A percentile compares a stretch with the other conserved stretches of the same genome.
Evolutionary conservation across 352 stramenopile species (phyloP).

Genomic region (Phytophthora quininea): DNA sequence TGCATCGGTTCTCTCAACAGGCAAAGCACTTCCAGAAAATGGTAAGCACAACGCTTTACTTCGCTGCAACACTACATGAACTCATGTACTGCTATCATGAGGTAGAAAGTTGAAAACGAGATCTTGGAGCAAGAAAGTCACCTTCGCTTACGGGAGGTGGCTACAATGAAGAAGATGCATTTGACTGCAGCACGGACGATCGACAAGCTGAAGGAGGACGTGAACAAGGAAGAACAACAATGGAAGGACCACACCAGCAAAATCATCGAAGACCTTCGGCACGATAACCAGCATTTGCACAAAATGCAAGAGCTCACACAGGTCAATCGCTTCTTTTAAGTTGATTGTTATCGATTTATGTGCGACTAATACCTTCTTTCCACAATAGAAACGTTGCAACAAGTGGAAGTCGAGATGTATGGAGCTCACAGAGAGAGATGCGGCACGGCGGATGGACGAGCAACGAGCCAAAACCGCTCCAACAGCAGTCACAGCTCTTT

Average conservation of each 20-base stretch:
- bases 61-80: no score
- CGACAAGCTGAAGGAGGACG: constrained; percentile 65
- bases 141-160: constrained; percentile 62
- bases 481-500: constrained; percentile 19
- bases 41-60: constrained; percentile 29
- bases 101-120: constrained; percentile 80
- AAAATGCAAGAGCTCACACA: constrained; percentile 60
- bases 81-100: neutral
- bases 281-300: constrained; percentile 66
- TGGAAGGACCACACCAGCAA: constrained; percentile 61
- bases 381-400: constrained; percentile 57
- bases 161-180: constrained; percentile 69
- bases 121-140: constrained; percentile 76
- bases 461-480: constrained; percentile 50
- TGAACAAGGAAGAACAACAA: constrained; percentile 53
- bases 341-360: neutral
- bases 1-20: constrained; percentile 76
- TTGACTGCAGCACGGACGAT: constrained; percentile 57
- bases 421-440: constrained; percentile 52
- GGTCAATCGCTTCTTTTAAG: constrained; percentile 17
- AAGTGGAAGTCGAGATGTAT: constrained; percentile 76
- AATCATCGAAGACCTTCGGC: constrained; percentile 60
- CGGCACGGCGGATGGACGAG: constrained; percentile 42
- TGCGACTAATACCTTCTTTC: constrained; percentile 1
- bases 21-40: constrained; percentile 74